Conservation (phyloP, 306 rosid species). For the Gastrolobium villosum region DNA sequence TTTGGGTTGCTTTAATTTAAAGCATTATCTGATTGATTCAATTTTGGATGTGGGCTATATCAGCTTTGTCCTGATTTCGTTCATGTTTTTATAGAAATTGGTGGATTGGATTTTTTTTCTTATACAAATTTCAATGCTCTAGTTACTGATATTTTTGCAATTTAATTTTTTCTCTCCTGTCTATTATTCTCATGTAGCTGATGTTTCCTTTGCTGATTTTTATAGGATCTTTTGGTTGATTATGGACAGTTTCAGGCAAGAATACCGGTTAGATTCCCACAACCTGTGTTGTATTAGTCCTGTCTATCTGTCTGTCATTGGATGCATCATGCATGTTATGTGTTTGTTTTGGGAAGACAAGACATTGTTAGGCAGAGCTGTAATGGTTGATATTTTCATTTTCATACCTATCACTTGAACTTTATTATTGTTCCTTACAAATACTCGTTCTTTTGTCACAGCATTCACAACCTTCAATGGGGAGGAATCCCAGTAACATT, state of each 20-base stretch:
- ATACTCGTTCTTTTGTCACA: constrained; percentile 48
- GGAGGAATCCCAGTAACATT: constrained; percentile 69
- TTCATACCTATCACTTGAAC: constrained; percentile 6
- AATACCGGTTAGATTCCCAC: constrained; percentile 63
- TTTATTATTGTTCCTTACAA: constrained; percentile 20
- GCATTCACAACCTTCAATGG: constrained; percentile 61
- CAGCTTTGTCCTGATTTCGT: constrained; percentile 11
- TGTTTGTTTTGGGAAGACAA: constrained; percentile 1
- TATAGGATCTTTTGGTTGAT: constrained; percentile 78
- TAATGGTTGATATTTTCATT: not conserved
- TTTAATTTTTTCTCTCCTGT: not conserved
- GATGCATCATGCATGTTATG: constrained; percentile 9
- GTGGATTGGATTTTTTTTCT: constrained; percentile 1
- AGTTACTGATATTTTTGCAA: not conserved
- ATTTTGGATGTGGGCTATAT: constrained; percentile 19
- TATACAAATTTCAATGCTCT: not conserved
- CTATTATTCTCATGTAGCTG: constrained; percentile 30
- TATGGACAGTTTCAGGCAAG: constrained; percentile 72
- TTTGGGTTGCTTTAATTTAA: constrained; percentile 14
- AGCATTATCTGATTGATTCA: constrained; percentile 28
- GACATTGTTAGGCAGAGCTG: not conserved
- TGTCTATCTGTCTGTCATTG: constrained; percentile 24
- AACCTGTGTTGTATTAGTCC: constrained; percentile 12
- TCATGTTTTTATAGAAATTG: constrained; percentile 12
- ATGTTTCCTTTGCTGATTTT: constrained; percentile 41